Evolutionary conservation across 305 asterid species (phyloP).

Genomic region (Coffea humblotiana): DNA sequence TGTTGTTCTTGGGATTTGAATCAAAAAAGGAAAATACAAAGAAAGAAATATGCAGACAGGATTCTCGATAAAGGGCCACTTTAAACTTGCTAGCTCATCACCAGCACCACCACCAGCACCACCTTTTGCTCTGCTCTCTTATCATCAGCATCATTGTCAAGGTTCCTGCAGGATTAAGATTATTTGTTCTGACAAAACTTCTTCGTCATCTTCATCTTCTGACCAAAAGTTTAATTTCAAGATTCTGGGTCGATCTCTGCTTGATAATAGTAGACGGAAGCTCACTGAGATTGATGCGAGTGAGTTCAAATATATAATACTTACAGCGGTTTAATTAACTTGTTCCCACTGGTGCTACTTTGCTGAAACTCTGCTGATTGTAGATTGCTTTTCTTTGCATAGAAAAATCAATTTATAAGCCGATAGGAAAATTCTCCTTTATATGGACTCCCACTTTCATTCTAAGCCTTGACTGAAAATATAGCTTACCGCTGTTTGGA

Average conservation of each 20-base stretch:
- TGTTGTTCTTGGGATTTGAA: conserved; percentile 21
- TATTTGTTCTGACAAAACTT: conserved; percentile 51
- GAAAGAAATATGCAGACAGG: conserved; percentile 50
- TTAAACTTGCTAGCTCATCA: conserved; percentile 7
- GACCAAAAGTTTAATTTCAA: conserved; percentile 55
- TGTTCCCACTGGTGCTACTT: background rate
- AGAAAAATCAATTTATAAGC: too few species aligned
- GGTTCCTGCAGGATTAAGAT: conserved; percentile 41
- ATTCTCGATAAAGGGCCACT: conserved; percentile 37
- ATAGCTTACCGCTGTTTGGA: too few species aligned
- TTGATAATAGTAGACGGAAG: conserved; percentile 68
- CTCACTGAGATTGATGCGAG: conserved; percentile 68
- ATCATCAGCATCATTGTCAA: conserved; percentile 35
- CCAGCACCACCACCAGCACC: background rate
- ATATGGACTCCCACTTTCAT: too few species aligned
- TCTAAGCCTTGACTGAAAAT: too few species aligned
- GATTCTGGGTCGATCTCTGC: conserved; percentile 53
- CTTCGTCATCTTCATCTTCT: conserved; percentile 45
- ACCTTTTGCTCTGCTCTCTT: conserved; percentile 25
- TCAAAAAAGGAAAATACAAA: background rate
- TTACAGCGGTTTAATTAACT: background rate
- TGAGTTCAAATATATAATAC: conserved; percentile 29
- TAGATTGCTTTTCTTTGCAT: too few species aligned
- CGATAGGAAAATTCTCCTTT: too few species aligned
- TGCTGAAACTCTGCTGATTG: too few species aligned